A percentile compares a stretch with the other conserved stretches of the same genome.
These are phyloP conservation scores for Wickerhamiella sergipiensis DNA, from an alignment of 805 yeast genomes.

Conservation along the genomic window DNA sequence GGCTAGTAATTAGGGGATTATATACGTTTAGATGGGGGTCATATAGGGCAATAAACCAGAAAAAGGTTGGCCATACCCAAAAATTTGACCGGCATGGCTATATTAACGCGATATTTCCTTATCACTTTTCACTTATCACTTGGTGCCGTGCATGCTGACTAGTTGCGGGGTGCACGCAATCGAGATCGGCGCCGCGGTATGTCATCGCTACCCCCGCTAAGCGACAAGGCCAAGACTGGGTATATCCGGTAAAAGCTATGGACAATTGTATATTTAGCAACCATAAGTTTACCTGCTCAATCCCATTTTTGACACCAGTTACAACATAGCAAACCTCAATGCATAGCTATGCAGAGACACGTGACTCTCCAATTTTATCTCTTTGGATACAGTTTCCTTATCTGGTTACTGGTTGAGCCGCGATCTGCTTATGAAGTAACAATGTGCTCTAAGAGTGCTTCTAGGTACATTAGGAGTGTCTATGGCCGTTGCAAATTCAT, in stretches of 20 bases:
- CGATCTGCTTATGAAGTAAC: not conserved
- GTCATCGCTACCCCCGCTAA: not conserved
- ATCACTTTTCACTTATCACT: not conserved
- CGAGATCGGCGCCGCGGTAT: not conserved
- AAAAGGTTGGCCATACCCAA: not conserved
- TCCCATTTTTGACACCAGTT: too few relatives aligned
- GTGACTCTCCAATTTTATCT: not conserved
- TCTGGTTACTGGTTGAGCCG: not conserved
- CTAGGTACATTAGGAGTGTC: too few relatives aligned
- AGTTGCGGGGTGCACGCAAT: not conserved
- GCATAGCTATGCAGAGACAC: not conserved
- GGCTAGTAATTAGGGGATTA: too few relatives aligned
- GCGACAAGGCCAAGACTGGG: not conserved
- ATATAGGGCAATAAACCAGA: too few relatives aligned
- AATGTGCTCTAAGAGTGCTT: not conserved
- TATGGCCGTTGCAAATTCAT: too few relatives aligned
- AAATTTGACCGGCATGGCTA: not conserved
- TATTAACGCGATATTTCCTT: not conserved
- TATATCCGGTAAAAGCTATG: too few relatives aligned
- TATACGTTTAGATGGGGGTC: not conserved
- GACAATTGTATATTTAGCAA: too few relatives aligned
- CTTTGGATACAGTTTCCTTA: not conserved
- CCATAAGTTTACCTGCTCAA: too few relatives aligned
- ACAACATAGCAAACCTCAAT: too few relatives aligned
- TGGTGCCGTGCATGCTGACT: constrained; percentile 1